phyloP scores from a whole-genome alignment of 2,329 filamentous ascomycete genomes.

The Neoscytalidium dimidiatum region DNA sequence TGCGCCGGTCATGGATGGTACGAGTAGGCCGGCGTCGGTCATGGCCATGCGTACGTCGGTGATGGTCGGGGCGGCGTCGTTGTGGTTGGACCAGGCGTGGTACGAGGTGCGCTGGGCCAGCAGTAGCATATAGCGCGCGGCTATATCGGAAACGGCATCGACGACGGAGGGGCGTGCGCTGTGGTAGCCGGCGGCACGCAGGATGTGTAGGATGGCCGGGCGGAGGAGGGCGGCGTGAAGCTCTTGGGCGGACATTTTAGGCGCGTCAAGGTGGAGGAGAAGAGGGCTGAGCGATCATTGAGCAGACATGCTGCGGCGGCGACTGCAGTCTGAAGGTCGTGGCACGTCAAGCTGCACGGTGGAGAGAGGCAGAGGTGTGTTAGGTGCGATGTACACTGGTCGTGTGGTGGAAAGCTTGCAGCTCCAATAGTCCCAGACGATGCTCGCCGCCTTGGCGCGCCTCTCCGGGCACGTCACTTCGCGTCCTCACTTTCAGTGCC shows the following conservation, averaged over 20 bases:
- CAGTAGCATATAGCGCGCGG: conserved; percentile 75
- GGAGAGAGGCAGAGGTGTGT: not conserved
- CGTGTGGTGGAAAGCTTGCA: conserved; percentile 14
- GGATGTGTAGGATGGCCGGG: conserved; percentile 84
- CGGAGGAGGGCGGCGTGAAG: conserved; percentile 79
- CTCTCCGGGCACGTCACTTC: conserved; percentile 7
- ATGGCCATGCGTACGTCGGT: conserved; percentile 85
- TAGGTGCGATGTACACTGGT: not conserved
- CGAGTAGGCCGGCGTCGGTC: conserved; percentile 74
- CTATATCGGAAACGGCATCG: conserved; percentile 84
- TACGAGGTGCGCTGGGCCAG: conserved; percentile 72
- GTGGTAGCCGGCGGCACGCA: conserved; percentile 89
- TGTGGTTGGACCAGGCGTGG: conserved; percentile 71
- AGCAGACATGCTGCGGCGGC: not conserved
- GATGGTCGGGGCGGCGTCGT: conserved; percentile 64
- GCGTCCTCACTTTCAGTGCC: conserved; percentile 9
- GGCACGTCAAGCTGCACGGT: not conserved
- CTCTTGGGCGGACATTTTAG: conserved; percentile 29
- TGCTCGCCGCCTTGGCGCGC: conserved; percentile 7
- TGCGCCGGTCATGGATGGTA: conserved; percentile 65
- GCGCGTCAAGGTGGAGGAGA: conserved; percentile 4
- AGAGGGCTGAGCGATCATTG: conserved; percentile 2
- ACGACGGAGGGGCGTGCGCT: conserved; percentile 77
- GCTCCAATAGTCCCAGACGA: not conserved
- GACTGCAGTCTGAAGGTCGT: not conserved